Evolutionary conservation across 352 stramenopile species (phyloP).

Genomic region (Globisporangium spiculum): DNA sequence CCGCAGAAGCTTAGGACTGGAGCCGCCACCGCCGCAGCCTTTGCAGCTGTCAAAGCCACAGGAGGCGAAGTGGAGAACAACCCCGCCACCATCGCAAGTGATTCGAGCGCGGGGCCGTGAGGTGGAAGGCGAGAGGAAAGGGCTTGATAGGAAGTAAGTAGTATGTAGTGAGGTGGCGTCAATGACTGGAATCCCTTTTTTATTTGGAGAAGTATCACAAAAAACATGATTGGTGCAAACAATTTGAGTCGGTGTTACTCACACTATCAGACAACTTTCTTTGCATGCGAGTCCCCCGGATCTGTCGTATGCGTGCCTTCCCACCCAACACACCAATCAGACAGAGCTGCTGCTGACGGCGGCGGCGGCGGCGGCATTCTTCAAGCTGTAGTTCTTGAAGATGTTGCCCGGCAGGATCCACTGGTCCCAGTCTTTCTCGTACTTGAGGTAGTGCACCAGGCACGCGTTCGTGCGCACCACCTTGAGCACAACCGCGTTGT

Average conservation of each 20-base stretch:
- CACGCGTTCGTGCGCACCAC: slow-evolving; percentile 74
- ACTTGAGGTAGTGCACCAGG: slow-evolving; percentile 83
- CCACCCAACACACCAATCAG: not conserved
- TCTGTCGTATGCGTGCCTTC: not conserved
- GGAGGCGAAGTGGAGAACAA: not conserved
- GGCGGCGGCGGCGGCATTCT: not conserved
- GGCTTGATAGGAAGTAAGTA: not conserved
- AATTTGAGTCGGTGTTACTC: not conserved
- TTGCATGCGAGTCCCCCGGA: not conserved
- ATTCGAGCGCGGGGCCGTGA: not conserved
- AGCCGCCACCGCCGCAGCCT: not conserved
- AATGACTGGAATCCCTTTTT: not conserved
- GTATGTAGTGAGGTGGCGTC: not conserved
- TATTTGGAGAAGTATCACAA: slow-evolving; percentile 10
- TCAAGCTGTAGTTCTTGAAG: slow-evolving; percentile 64
- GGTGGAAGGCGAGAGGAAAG: not conserved
- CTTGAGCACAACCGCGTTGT: slow-evolving; percentile 79
- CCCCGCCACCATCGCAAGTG: not conserved
- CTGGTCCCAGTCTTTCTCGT: slow-evolving; percentile 83
- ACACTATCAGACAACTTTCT: not conserved
- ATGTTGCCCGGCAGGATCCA: slow-evolving; percentile 78
- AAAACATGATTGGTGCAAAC: not conserved
- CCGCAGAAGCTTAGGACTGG: slow-evolving; percentile 10
- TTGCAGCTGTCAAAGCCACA: not conserved
- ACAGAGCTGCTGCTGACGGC: not conserved